Conservation (phyloP, 2,329 filamentous ascomycete species). For the Neonectria punicea region DNA sequence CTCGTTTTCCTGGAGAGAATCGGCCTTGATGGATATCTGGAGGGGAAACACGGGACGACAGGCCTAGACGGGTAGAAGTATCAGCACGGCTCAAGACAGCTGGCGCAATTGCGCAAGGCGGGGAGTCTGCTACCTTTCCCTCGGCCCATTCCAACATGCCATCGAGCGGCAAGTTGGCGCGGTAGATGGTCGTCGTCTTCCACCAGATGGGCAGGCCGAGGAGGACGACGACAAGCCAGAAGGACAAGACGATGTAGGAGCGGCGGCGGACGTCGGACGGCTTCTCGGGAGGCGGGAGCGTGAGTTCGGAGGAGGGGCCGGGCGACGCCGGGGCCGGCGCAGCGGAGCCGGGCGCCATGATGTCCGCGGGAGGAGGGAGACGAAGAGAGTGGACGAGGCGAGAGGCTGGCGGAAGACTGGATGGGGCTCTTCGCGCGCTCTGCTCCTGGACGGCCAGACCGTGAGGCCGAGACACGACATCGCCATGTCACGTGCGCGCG, state of each 20-base stretch:
- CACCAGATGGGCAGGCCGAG: slow-evolving; percentile 96
- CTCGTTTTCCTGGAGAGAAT: slow-evolving; percentile 72
- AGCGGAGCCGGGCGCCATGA: slow-evolving; percentile 40
- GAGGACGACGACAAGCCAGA: slow-evolving; percentile 87
- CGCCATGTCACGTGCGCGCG: slow-evolving; percentile 41
- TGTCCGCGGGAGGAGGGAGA: slow-evolving; percentile 11
- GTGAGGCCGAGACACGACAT: slow-evolving; percentile 40
- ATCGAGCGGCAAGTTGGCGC: slow-evolving; percentile 83
- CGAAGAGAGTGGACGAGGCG: slow-evolving; percentile 13
- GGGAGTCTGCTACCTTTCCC: slow-evolving; percentile 72
- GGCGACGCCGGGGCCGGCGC: slow-evolving; percentile 21
- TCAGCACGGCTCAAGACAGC: background rate
- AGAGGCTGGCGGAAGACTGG: slow-evolving; percentile 7
- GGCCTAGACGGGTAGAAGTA: slow-evolving; percentile 63
- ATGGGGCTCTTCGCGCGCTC: slow-evolving; percentile 19
- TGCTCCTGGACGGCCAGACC: slow-evolving; percentile 11
- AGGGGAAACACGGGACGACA: slow-evolving; percentile 91
- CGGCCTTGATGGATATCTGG: slow-evolving; percentile 80
- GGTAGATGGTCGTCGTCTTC: slow-evolving; percentile 91
- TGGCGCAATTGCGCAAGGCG: background rate
- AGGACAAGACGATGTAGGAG: slow-evolving; percentile 81
- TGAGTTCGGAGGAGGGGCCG: slow-evolving; percentile 25
- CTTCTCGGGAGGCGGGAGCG: slow-evolving; percentile 80
- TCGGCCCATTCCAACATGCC: slow-evolving; percentile 93
- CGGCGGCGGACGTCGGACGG: slow-evolving; percentile 75